phyloP scores from a whole-genome alignment of 345 rosid species.

The Eucalyptus sideroxylon region DNA sequence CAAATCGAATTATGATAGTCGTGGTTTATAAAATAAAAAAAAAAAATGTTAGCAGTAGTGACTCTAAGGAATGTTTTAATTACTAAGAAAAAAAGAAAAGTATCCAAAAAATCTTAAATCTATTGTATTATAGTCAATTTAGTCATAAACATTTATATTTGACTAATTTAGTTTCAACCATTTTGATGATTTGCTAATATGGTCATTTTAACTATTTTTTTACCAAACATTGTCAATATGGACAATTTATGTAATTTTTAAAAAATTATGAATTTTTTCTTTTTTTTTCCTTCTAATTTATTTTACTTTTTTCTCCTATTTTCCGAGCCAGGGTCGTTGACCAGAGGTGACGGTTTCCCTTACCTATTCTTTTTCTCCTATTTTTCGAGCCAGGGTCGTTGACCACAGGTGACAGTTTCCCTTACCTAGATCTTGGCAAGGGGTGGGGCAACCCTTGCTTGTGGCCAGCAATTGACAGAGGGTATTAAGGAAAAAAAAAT shows the following conservation, averaged over 20 bases:
- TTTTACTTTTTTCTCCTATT: background rate
- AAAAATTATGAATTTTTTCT: background rate
- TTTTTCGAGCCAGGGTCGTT: rapidly evolving
- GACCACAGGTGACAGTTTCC: background rate
- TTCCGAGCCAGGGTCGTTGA: rapidly evolving
- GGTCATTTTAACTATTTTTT: background rate
- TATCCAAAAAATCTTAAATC: background rate
- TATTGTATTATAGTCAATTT: too few relatives aligned
- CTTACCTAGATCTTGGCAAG: background rate
- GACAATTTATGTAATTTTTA: background rate
- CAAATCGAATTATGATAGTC: background rate
- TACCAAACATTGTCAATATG: background rate
- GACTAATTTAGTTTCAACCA: too few relatives aligned
- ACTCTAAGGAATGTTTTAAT: background rate
- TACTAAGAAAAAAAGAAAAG: too few relatives aligned
- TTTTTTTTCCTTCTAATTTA: background rate
- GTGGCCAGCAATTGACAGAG: background rate
- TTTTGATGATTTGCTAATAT: too few relatives aligned
- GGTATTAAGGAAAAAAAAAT: background rate
- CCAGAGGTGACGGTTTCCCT: rapidly evolving
- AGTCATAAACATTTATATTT: too few relatives aligned
- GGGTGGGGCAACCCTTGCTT: background rate
- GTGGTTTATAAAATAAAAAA: too few relatives aligned
- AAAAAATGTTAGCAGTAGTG: background rate
- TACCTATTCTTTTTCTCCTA: background rate